Evolutionary conservation across 1,284 basidiomycete species (phyloP), one percentile per base, ranked within the genome.

Genomic region (Sanghuangporus baumii): DNA sequence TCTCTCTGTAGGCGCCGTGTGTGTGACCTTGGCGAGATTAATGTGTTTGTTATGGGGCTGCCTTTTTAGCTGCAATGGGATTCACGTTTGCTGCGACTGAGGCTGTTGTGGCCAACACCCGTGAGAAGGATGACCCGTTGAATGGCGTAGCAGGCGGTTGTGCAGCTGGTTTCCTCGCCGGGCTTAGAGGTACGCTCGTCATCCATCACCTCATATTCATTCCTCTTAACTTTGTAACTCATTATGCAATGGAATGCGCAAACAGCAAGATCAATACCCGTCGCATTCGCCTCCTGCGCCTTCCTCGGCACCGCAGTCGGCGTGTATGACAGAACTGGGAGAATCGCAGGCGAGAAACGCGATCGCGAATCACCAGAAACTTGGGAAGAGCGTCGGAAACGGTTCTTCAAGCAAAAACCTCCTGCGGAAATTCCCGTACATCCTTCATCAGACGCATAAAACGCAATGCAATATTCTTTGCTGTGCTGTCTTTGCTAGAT

Each of bases 161-260:
- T 76, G 95, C 94, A 57, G 94, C 94, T 61, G 95, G 95, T 56
- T 92, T 97, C 74, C 78, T 97, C 66, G 91, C 92, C 50, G 95
- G 95, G 65, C 79, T 95, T 65, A 82, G 88, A 77, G 81, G 93
- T 93, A 72, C 62, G 84, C n/a, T 65, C 56, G 6, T 20, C 52
- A n/a, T 59, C 68, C 36, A 66, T 8, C 6, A 50, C 52, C 31
- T 36, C 9, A 54, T 20, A 59, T 63, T 58, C 66, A 58, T 48
- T 52, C 50, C 57, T 50, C 20, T 51, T 34, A 46, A 2, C 14
- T 6, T 2, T 2, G 3, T 5, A n/a, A 46, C 16, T 46, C 16
- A 46, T 46, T 46, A 38, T 23, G 18, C 14, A 60, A 69, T 64
- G 47, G 41, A n/a, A 60, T 60, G 41, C 7, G 50, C 57, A 46